Percentiles rank a stretch among this genome's conserved stretches.
These are phyloP conservation scores for Thalassiosira exigua DNA, from an alignment of 352 stramenopile species.

Conservation along the genomic window DNA sequence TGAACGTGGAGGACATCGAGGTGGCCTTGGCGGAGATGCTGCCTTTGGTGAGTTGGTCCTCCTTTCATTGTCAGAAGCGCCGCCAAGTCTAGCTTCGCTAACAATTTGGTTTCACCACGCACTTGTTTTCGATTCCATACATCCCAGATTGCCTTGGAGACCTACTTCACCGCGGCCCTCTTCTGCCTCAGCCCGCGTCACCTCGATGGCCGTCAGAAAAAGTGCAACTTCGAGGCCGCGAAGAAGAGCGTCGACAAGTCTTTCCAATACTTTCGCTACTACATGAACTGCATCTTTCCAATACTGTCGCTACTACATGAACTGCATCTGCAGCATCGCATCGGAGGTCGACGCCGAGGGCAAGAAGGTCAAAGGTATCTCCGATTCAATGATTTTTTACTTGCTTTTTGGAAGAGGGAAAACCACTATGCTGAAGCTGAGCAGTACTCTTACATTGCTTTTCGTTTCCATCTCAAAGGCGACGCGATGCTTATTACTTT, in stretches of 20 bases:
- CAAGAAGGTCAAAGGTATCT: slow-evolving; percentile 64
- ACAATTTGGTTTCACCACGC: too few relatives aligned
- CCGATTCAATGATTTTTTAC: too few relatives aligned
- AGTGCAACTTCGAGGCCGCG: slow-evolving; percentile 81
- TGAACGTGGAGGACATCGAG: slow-evolving; percentile 79
- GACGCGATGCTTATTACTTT: too few relatives aligned
- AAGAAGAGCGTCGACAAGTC: slow-evolving; percentile 83
- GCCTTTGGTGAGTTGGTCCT: slow-evolving; percentile 49
- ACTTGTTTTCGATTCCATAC: too few relatives aligned
- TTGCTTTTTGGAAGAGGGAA: too few relatives aligned
- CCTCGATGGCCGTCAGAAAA: slow-evolving; percentile 82
- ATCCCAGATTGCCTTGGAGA: slow-evolving; percentile 73
- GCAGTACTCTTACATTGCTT: too few relatives aligned
- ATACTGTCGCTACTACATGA: slow-evolving; percentile 24
- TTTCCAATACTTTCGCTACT: slow-evolving; percentile 45
- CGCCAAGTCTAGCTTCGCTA: too few relatives aligned
- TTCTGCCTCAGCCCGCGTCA: slow-evolving; percentile 80
- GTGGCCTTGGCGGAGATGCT: slow-evolving; percentile 74
- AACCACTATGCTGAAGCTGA: too few relatives aligned
- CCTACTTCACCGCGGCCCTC: slow-evolving; percentile 83
- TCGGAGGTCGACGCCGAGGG: slow-evolving; percentile 62
- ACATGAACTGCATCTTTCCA: slow-evolving; percentile 72
- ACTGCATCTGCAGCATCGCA: slow-evolving; percentile 78
- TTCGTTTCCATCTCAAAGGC: too few relatives aligned
- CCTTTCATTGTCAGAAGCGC: too few relatives aligned